Base-by-base conservation (phyloP, 1,284 basidiomycete species). In the Papiliotrema nemorosa region DNA sequence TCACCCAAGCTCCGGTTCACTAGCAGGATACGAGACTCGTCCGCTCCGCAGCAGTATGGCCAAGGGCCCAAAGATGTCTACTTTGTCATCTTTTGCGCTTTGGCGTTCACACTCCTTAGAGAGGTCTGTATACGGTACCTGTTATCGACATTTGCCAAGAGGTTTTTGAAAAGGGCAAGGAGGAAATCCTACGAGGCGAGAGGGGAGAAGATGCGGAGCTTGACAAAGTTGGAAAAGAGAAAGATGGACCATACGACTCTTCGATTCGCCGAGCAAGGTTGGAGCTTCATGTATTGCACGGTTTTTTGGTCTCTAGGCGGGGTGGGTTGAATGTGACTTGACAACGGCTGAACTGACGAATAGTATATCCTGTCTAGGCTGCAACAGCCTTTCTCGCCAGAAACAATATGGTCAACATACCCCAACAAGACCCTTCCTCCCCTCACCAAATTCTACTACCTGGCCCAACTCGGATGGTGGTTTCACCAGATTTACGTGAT, bases 231-330 rank as follows among this genome's bases (percentile, higher is more conserved):
- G 31, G 73, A 69, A 29, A 59, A 53, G 47, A 70, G 67, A 52
- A 66, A 61, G 38, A 64, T 69, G 33, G 81, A 85, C 49, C 81
- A 87, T 67, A 85, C 82, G 57, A 83, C 90, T 38, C 72, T 87
- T 42, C 80, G 94, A 54, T 97, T 97, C 67, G 89, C 90, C 3
- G 94, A 97, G 74, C 94, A 98, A 76, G 87, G 89, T 46, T 98
- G 91, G 89, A 83, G 84, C 38, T 79, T 86, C 44, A 73, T 88
- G 40, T 97, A 94, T 76, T 93, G 89, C 70, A 76, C 81, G 33
- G 60, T 82, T 6, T 86, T 85, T 58, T 93, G 85, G 81, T 72
- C 73, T 21, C 82, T 85, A 63, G 92, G 92, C n/a, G 59, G 90
- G 60, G 92, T 96, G 70, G 76, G 92, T 84, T 7, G 34, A 7